Base-by-base conservation (phyloP, 306 rosid species). In the Cyclanthera cordifolia region DNA sequence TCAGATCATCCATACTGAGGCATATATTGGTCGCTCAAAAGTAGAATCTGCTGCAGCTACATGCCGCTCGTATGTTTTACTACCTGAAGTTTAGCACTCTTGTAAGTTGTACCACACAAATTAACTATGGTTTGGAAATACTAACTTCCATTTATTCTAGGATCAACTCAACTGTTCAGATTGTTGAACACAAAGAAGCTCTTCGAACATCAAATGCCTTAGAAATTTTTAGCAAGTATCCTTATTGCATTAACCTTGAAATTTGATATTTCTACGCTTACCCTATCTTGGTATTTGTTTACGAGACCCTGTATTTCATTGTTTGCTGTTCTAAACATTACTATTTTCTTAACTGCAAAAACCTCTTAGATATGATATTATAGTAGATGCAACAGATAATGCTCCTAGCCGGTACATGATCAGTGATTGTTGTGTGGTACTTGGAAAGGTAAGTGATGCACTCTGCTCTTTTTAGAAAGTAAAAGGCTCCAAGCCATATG, bases 331-430 rank as follows among this genome's bases (percentile, higher is more conserved):
- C 27, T 21, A 55, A 71, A 75, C 54, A 47, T 37, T 65, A 16
- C 17, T 47, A 17, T 82, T 77, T 75, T 80, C 86, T 3, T 85
- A 69, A 85, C 86, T 75, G 16, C 57, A 14, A 70, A 72, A 37
- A 74, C 77, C 74, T 71, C 67, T 16, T 77, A 93, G 99, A 81
- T 93, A 87, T 69, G 96, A 90, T 77, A 73, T 90, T 49, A 76
- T 90, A 45, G 87, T 93, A 39, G 99, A 93, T 72, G 96, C 99
- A 43, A 90, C 99, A 1, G 99, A 93, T 80, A 93, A 93, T 83
- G 94, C 96, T 82, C 96, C 99, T 14, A 93, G 91, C 75, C 90
- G 96, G 60, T 93, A 93, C 83, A 54, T 93, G 91, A 93, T 90
- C 70, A 93, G 86, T 51, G 99, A 93, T 80, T 90, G 99, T 83